Evolutionary conservation across 148 eudicot species (phyloP).

Genomic region (Vaccinium vitisidaea): DNA sequence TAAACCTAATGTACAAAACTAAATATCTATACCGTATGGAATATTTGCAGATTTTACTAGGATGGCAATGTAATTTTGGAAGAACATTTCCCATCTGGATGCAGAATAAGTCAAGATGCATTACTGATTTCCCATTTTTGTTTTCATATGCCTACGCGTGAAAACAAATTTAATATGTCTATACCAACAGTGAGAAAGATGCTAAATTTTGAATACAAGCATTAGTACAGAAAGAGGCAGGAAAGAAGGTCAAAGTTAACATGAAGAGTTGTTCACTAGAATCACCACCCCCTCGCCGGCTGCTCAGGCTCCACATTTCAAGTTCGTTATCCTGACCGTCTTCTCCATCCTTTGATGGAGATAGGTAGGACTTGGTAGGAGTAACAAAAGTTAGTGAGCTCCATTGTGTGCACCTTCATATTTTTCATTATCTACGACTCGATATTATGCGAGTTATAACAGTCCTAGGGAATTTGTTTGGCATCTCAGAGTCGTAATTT

Average conservation of each 20-base stretch:
- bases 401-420: background rate
- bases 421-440: background rate
- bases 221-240: background rate
- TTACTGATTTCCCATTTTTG: background rate
- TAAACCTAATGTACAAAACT: background rate
- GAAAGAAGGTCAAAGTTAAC: background rate
- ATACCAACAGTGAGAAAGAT: background rate
- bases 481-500: background rate
- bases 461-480: background rate
- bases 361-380: background rate
- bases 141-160: background rate
- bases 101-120: background rate
- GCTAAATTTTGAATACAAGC: background rate
- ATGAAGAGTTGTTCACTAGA: background rate
- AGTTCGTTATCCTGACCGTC: background rate
- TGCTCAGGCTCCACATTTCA: background rate
- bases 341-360: background rate
- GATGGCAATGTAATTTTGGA: background rate
- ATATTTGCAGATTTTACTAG: background rate
- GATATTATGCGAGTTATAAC: background rate
- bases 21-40: background rate
- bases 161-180: background rate
- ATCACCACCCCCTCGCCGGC: background rate
- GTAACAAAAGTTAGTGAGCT: background rate
- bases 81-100: background rate